A percentile compares a stretch with the other conserved stretches of the same genome.
Evolutionary conservation across 2,329 filamentous ascomycete species (phyloP).

Genomic region (Cladophialophora immunda): DNA sequence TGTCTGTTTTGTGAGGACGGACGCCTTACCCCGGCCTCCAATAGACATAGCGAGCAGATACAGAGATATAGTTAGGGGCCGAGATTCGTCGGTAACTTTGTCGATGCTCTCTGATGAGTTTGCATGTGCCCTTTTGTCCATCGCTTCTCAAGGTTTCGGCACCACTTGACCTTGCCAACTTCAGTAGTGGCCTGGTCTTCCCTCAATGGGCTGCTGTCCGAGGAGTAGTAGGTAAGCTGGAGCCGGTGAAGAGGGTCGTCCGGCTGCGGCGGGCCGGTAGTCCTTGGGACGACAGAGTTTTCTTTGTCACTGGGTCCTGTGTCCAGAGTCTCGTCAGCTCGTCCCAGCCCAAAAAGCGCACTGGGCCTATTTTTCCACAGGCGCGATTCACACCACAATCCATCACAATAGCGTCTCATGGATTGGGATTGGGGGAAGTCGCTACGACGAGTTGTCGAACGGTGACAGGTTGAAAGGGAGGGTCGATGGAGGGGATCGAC

Average conservation of each 20-base stretch:
- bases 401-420: background rate
- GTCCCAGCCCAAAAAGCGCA: background rate
- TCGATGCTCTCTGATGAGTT: background rate
- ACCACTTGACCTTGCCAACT: constrained; percentile 7
- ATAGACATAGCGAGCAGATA: background rate
- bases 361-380: background rate
- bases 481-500: constrained; percentile 1
- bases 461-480: background rate
- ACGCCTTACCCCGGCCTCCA: background rate
- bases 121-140: background rate
- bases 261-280: constrained; percentile 2
- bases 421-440: background rate
- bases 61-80: constrained; percentile 4
- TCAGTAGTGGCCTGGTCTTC: constrained; percentile 1
- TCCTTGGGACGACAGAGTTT: background rate
- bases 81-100: background rate
- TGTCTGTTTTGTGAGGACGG: background rate
- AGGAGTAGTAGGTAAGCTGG: background rate
- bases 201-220: constrained; percentile 7
- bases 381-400: background rate
- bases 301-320: background rate
- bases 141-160: constrained; percentile 3
- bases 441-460: background rate
- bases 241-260: constrained; percentile 1
- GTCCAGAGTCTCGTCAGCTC: background rate